Evolutionary conservation across 2,329 filamentous ascomycete species (phyloP).

Genomic region (Trichophaea hybrida): DNA sequence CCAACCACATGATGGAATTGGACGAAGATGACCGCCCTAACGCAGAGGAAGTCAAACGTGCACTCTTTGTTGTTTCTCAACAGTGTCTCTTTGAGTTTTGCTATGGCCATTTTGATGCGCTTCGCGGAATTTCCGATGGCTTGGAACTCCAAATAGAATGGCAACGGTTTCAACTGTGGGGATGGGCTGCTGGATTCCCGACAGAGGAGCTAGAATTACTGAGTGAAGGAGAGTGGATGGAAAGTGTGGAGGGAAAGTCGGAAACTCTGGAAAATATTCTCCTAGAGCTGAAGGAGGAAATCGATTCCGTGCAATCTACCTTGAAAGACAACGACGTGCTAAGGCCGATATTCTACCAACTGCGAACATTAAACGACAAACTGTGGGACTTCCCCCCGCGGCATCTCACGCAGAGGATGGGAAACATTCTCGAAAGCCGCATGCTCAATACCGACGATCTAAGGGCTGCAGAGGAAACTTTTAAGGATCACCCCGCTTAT

Average conservation of each 20-base stretch:
- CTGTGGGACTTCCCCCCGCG: neutral
- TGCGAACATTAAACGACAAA: neutral
- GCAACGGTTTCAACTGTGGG: neutral
- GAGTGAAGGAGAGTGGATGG: no score
- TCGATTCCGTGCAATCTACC: neutral
- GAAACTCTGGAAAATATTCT: neutral
- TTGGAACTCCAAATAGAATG: neutral
- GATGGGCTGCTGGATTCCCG: neutral
- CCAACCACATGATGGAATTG: neutral
- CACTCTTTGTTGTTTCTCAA: neutral
- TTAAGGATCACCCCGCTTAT: neutral
- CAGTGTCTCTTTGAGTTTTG: neutral
- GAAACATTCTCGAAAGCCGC: neutral
- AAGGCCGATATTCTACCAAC: neutral
- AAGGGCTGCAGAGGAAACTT: neutral
- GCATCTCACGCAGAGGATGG: neutral
- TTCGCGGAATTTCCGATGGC: slow-evolving; percentile 14
- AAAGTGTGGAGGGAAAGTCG: no score
- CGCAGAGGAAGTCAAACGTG: neutral
- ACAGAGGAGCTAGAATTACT: no score
- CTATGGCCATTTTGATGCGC: neutral
- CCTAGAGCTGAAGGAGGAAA: neutral
- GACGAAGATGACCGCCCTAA: neutral
- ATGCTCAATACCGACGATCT: neutral
- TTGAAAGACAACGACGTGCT: neutral